phyloP scores from a whole-genome alignment of 108 stramenopile genomes.

The Bacterosira constricta region DNA sequence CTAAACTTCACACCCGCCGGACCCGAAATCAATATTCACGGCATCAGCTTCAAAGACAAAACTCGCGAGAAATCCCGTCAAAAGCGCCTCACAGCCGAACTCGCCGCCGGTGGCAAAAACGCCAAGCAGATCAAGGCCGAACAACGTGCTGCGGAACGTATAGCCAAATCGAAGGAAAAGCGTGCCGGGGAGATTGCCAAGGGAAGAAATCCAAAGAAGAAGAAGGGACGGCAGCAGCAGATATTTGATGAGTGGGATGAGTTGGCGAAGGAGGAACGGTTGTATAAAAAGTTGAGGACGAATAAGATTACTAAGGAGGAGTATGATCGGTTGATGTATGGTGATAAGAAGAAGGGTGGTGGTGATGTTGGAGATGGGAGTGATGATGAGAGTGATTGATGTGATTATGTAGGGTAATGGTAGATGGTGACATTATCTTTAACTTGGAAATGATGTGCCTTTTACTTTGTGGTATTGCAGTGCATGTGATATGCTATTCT shows the following conservation, averaged over 20 bases:
- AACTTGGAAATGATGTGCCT: no score
- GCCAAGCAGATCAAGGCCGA: slow-evolving; percentile 92
- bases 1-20: slow-evolving; percentile 74
- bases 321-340: slow-evolving; percentile 70
- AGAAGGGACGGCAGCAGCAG: slow-evolving; percentile 82
- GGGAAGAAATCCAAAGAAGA: slow-evolving; percentile 91
- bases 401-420: no score
- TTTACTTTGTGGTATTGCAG: no score
- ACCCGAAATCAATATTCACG: slow-evolving; percentile 78
- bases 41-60: slow-evolving; percentile 90
- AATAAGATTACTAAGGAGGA: slow-evolving; percentile 88
- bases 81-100: slow-evolving; percentile 82
- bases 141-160: slow-evolving; percentile 73
- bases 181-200: slow-evolving; percentile 70
- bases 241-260: slow-evolving; percentile 99
- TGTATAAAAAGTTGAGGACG: slow-evolving; percentile 85
- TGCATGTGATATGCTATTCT: no score
- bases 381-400: slow-evolving; percentile 22
- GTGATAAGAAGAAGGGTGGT: slow-evolving; percentile 32
- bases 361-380: slow-evolving; percentile 13
- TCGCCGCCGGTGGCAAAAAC: slow-evolving; percentile 90
- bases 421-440: slow-evolving; percentile 4
- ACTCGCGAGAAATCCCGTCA: slow-evolving; percentile 89
- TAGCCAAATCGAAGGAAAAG: slow-evolving; percentile 60
- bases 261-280: slow-evolving; percentile 94